Percentiles rank a stretch among this genome's conserved stretches.
Conservation (phyloP, 2,329 filamentous ascomycete species). For the Fulvia fulva region DNA sequence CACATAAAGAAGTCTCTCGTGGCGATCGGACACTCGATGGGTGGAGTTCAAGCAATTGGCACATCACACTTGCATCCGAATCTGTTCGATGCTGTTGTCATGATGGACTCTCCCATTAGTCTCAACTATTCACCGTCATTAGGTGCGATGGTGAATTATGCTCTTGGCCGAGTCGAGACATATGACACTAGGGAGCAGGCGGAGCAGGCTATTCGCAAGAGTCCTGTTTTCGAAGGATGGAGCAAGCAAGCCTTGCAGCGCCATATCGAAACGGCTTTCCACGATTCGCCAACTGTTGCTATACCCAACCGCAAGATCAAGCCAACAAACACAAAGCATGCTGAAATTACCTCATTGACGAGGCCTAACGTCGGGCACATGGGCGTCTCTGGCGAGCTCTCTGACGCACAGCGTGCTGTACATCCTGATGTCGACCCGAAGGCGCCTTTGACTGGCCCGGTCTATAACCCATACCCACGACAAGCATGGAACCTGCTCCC, state of each 20-base stretch:
- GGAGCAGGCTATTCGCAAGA: background rate
- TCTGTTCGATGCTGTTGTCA: slow-evolving; percentile 6
- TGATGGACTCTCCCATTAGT: slow-evolving; percentile 8
- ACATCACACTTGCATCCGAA: slow-evolving; percentile 5
- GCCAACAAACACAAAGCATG: background rate
- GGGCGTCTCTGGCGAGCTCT: background rate
- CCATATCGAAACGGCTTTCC: slow-evolving; percentile 11
- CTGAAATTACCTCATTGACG: background rate
- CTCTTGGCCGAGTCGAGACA: background rate
- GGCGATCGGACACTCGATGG: slow-evolving; percentile 83
- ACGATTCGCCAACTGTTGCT: slow-evolving; percentile 1
- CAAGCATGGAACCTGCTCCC: slow-evolving; percentile 53
- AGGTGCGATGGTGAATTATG: background rate
- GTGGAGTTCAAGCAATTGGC: slow-evolving; percentile 44
- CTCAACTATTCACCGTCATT: no score
- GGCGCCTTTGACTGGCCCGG: slow-evolving; percentile 41
- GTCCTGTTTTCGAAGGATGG: slow-evolving; percentile 8
- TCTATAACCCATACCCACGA: slow-evolving; percentile 63
- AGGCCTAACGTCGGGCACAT: slow-evolving; percentile 3
- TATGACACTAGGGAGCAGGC: background rate
- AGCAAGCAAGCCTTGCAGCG: background rate
- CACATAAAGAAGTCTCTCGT: slow-evolving; percentile 75
- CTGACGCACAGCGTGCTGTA: slow-evolving; percentile 1
- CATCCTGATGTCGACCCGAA: background rate
- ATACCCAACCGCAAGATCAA: background rate